A percentile compares a stretch with the other conserved stretches of the same genome.
These are phyloP conservation scores for Ceratobasidium sp. DNA, from an alignment of 1,284 basidiomycete genomes.

Conservation along the genomic window DNA sequence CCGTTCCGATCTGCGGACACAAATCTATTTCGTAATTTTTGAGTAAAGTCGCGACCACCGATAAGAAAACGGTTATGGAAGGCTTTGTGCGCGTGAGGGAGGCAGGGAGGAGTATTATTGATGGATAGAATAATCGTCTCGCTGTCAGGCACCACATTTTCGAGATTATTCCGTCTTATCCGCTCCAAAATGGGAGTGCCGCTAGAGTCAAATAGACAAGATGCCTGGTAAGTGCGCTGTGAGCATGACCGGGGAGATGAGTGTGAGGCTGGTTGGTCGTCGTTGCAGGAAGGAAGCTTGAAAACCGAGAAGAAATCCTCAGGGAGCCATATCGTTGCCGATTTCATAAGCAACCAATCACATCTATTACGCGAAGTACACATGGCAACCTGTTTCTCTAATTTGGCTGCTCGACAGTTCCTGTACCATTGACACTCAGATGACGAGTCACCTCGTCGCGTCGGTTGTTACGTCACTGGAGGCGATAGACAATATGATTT, in stretches of 20 bases:
- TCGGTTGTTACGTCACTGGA: not conserved
- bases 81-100: not conserved
- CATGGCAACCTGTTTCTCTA: no score
- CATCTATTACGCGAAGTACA: no score
- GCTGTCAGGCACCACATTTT: not conserved
- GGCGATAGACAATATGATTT: not conserved
- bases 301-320: conserved; percentile 13
- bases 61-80: conserved; percentile 1
- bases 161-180: not conserved
- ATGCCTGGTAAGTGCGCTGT: not conserved
- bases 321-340: conserved; percentile 5
- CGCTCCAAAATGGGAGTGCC: not conserved
- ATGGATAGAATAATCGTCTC: not conserved
- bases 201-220: not conserved
- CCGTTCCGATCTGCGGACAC: conserved; percentile 26
- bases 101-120: not conserved
- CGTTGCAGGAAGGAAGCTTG: not conserved
- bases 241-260: not conserved
- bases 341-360: conserved; percentile 13
- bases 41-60: not conserved
- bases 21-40: conserved; percentile 17
- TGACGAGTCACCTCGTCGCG: not conserved
- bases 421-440: not conserved
- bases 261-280: not conserved
- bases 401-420: not conserved